Percentiles rank a stretch among this genome's conserved stretches.
phyloP scores from a whole-genome alignment of 2,329 filamentous ascomycete species.

The Xylariaceae sp. region DNA sequence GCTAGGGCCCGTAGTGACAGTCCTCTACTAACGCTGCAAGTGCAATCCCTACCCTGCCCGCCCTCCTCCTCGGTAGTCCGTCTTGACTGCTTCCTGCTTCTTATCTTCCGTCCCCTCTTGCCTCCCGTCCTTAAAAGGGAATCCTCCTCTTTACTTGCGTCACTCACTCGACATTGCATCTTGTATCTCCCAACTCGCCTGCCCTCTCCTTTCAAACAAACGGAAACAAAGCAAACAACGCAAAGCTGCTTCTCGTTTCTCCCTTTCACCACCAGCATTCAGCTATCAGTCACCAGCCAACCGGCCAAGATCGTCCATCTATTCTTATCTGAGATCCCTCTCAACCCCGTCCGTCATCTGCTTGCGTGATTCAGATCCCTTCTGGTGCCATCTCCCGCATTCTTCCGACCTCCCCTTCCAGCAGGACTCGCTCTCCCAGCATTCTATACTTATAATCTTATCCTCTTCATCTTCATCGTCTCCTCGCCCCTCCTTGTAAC shows the following conservation, averaged over 20 bases:
- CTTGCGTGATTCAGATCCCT: slow-evolving; percentile 3
- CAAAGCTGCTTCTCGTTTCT: slow-evolving; percentile 16
- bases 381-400: slow-evolving; percentile 24
- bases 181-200: neutral
- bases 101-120: slow-evolving; percentile 12
- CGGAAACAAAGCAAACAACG: slow-evolving; percentile 10
- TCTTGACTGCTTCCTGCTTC: neutral
- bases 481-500: neutral
- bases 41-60: slow-evolving; percentile 1
- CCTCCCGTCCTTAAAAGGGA: neutral
- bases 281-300: slow-evolving; percentile 19
- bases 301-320: slow-evolving; percentile 18
- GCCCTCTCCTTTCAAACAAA: slow-evolving; percentile 16
- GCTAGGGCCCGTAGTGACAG: neutral
- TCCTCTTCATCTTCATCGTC: neutral
- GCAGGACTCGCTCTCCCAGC: slow-evolving; percentile 10
- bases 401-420: slow-evolving; percentile 3
- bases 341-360: too few relatives aligned
- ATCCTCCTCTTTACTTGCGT: neutral
- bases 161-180: neutral
- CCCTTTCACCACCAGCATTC: slow-evolving; percentile 10
- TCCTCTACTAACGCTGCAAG: neutral
- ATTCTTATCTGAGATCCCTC: slow-evolving; percentile 1
- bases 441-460: slow-evolving; percentile 4
- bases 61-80: too few relatives aligned